Conservation (phyloP, 345 rosid species). For the Excoecaria agallocha region DNA sequence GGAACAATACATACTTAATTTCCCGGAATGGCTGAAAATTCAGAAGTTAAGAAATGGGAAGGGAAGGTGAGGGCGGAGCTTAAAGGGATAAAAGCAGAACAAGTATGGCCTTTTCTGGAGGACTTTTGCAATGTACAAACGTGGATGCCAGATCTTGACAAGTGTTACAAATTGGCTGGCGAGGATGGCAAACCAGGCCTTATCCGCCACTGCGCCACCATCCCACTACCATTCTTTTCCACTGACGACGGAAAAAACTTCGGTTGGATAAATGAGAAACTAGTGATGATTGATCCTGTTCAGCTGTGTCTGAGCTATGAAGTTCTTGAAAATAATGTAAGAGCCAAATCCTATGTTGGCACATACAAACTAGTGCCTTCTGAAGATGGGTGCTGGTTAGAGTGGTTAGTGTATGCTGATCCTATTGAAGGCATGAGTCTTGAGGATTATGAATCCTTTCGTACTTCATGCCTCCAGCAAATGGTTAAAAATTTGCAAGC, state of each 20-base stretch:
- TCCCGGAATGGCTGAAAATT: too few relatives aligned
- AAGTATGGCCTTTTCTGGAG: slow-evolving; percentile 48
- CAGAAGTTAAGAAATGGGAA: slow-evolving; percentile 39
- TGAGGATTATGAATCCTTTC: slow-evolving; percentile 40
- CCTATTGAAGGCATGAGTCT: slow-evolving; percentile 52
- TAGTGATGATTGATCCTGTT: slow-evolving; percentile 39
- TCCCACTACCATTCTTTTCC: background rate
- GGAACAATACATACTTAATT: too few relatives aligned
- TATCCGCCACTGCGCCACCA: slow-evolving; percentile 46
- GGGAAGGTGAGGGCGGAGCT: slow-evolving; percentile 44
- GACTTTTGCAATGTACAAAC: slow-evolving; percentile 66
- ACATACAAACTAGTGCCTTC: slow-evolving; percentile 36
- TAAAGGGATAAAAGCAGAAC: slow-evolving; percentile 39
- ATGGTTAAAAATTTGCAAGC: slow-evolving; percentile 51
- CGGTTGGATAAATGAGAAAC: slow-evolving; percentile 57
- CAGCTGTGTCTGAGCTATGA: slow-evolving; percentile 54
- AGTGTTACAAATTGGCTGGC: slow-evolving; percentile 49
- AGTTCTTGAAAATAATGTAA: slow-evolving; percentile 50
- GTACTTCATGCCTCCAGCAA: slow-evolving; percentile 34
- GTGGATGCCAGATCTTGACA: slow-evolving; percentile 44
- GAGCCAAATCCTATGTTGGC: slow-evolving; percentile 46
- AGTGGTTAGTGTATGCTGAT: slow-evolving; percentile 64
- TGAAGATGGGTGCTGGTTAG: slow-evolving; percentile 40
- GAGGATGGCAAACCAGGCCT: slow-evolving; percentile 49
- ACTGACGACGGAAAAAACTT: background rate